A percentile compares a stretch with the other conserved stretches of the same genome.
Conservation (phyloP, 2,329 filamentous ascomycete species). For the Apiospora phragmitis region DNA sequence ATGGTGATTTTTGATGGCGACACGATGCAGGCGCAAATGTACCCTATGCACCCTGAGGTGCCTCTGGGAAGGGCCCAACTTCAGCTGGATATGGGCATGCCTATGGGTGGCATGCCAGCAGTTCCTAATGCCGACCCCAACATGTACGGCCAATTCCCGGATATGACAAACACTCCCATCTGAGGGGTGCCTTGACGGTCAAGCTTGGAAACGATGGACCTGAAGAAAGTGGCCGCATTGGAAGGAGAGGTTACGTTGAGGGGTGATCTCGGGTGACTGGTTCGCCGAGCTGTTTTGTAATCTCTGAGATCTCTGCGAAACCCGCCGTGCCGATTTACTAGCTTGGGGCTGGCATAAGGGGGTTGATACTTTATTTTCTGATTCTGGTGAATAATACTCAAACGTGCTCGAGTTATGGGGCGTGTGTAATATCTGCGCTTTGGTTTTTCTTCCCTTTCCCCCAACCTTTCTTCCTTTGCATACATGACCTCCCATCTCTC, state of each 20-base stretch:
- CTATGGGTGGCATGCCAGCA: neutral
- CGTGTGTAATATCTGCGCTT: neutral
- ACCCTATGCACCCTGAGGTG: slow-evolving; percentile 74
- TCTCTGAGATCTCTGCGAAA: neutral
- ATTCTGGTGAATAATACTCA: slow-evolving; percentile 6
- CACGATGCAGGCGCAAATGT: slow-evolving; percentile 74
- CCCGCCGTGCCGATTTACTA: neutral
- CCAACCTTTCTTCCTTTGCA: neutral
- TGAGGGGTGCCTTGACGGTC: neutral
- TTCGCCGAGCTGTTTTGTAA: neutral
- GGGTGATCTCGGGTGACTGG: neutral
- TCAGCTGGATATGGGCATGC: slow-evolving; percentile 17
- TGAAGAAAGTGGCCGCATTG: neutral
- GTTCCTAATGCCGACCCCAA: neutral
- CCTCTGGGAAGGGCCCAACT: slow-evolving; percentile 52
- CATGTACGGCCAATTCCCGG: slow-evolving; percentile 9
- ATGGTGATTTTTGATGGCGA: slow-evolving; percentile 90
- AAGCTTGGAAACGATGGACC: neutral
- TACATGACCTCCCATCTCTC: neutral
- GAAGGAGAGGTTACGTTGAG: neutral
- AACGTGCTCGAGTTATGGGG: slow-evolving; percentile 1
- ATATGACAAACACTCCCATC: slow-evolving; percentile 1
- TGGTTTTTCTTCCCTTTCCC: neutral
- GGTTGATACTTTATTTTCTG: neutral
- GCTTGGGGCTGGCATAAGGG: neutral